phyloP scores from a whole-genome alignment of 2,329 filamentous ascomycete species.

The Nemania serpens region DNA sequence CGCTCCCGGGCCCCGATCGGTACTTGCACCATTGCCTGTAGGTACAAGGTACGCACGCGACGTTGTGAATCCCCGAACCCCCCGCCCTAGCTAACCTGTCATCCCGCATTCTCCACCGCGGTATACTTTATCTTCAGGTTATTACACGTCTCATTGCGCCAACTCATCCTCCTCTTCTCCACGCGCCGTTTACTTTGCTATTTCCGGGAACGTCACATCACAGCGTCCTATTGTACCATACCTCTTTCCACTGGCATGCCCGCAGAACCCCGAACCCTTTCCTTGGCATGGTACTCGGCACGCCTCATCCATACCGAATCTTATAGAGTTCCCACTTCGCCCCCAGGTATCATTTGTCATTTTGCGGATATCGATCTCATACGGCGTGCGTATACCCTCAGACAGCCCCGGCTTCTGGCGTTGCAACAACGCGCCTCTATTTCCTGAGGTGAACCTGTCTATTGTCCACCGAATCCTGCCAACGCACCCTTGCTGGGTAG shows the following conservation, averaged over 20 bases:
- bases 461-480: conserved; percentile 11
- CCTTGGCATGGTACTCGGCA: conserved; percentile 31
- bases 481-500: conserved; percentile 28
- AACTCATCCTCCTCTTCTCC: conserved; percentile 9
- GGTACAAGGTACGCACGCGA: not conserved
- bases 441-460: conserved; percentile 16
- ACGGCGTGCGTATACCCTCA: conserved; percentile 12
- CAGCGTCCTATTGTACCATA: conserved; percentile 21
- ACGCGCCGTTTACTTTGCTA: not conserved
- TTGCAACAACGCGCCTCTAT: conserved; percentile 1
- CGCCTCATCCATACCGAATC: conserved; percentile 13
- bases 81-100: not conserved
- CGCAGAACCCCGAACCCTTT: conserved; percentile 30
- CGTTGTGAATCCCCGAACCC: not conserved
- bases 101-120: conserved; percentile 10
- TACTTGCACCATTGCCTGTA: not conserved
- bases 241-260: too few relatives aligned
- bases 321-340: not conserved
- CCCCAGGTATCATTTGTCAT: conserved; percentile 3
- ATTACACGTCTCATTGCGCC: not conserved
- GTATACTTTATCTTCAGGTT: conserved; percentile 1
- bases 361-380: conserved; percentile 9
- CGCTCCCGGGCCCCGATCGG: conserved; percentile 2
- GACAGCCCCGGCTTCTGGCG: not conserved
- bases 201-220: conserved; percentile 9